Base-by-base conservation (phyloP, 768 basidiomycete genomes). In the Mycena filopes region DNA sequence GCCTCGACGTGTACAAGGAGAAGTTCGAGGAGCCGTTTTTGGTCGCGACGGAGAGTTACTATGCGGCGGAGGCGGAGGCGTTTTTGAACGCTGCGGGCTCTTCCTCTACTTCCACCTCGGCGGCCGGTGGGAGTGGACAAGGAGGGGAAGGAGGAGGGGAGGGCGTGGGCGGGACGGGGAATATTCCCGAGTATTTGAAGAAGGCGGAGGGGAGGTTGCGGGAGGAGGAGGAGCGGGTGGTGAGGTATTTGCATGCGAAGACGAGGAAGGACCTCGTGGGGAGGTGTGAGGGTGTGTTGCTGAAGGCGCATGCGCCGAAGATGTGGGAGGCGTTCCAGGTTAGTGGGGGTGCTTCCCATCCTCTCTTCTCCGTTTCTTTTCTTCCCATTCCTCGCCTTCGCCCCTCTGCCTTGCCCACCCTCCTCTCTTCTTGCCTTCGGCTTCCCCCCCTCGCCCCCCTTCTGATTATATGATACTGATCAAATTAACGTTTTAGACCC, bases 191-290 rank as follows among this genome's bases (percentile, higher is more conserved):
- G 75, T 99, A 98, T 76, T 81, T 99, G 76, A 95, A 90, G 82
- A 96, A 93, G 78, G 96, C 94, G 1, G 97, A 98, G 75, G 91
- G 92, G 70, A 87, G 97, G 45, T 79, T 99, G 65, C 87, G 88
- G 58, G 96, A 99, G 77, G 97, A 99, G 74, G 95, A 97, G 77
- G 94, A 96, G 73, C 87, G 97, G 20, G 95, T 98, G n/a, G 96
- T 97, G 74, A 86, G 94, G 46, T 98, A 98, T 77, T 83, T 99
- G 56, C 92, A 97, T 77, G 89, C 91, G 15, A 89, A 89, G 68
- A 98, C 97, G 18, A 86, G 93, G 72, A 95, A 94, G 76, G 83
- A 88, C 36, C 83, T 93, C 65, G 86, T 93, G 74, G 84, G 79
- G 72, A 89, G 87, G 78, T 98, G 96, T 82, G 97, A 99, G 76